Evolutionary conservation across 192 early-diverging fungal species (phyloP), one percentile per base, ranked within the genome.

Genomic region (Coemansia sp.): DNA sequence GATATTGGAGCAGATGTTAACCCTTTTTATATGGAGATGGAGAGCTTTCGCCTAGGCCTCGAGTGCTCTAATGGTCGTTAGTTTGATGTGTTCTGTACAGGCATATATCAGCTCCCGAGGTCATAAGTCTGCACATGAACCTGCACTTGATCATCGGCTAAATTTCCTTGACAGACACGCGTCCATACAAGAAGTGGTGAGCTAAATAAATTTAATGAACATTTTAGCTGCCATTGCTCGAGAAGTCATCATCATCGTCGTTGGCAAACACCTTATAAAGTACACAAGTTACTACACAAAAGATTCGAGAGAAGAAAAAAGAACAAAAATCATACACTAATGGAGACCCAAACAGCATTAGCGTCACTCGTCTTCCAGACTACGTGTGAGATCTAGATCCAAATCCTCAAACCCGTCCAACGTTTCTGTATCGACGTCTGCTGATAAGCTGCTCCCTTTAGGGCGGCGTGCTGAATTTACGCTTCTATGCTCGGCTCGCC

Each of bases 361-460:
- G 19, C 19, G 11, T 40, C 19, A 32, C 34, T 61, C 71, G 4
- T 63, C 68, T 13, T 72, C 67, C 19, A 76, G 51, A 51, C 71
- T 81, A 29, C 65, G 74, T 2, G 64, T 65, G 36, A 81, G 69
- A 56, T 82, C 80, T 17, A 71, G 45, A 20, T 77, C 75, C 36
- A 82, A 24, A n/a, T 82, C 80, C 20, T 77, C 80, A 58, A 82
- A 82, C 34, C 69, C 80, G 45, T 77, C 75, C 20, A 36, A 40
- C 3, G 20, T 68, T 24, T 70, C 76, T 0, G 66, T 40, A n/a
- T 61, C 64, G 8, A 19, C 38, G 19, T 61, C 59, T 40, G 59
- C 59, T 8, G 55, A 58, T 15, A 58, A 29, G 29, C 12, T 36
- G 51, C 22, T 31, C 22, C 48, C 48, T 9, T 20, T 53, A 12